These are phyloP conservation scores for Suillus discolor DNA, from an alignment of 768 basidiomycete genomes.

Conservation along the genomic window DNA sequence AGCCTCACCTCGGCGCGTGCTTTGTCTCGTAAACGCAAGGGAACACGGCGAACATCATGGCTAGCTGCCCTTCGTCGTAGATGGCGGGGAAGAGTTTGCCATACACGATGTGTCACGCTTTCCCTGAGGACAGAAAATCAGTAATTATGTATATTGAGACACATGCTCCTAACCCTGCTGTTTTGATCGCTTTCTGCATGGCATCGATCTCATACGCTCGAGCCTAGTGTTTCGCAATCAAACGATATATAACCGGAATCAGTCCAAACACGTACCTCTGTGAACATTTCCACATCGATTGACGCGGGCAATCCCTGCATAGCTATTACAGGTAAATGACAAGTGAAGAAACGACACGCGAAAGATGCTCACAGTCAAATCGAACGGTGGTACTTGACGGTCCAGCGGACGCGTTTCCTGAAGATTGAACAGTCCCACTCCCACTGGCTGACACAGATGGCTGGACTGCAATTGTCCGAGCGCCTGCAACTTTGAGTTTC, in stretches of 20 bases:
- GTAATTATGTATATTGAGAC: not conserved
- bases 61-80: constrained; percentile 91
- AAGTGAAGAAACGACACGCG: not conserved
- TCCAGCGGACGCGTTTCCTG: constrained; percentile 36
- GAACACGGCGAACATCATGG: constrained; percentile 91
- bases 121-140: constrained; percentile 42
- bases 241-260: not conserved
- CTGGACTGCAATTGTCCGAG: constrained; percentile 73
- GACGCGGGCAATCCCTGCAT: constrained; percentile 65
- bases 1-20: constrained; percentile 76
- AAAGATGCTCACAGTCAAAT: constrained; percentile 42
- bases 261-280: constrained; percentile 54
- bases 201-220: constrained; percentile 88
- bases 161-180: constrained; percentile 55
- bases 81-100: constrained; percentile 92
- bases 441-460: constrained; percentile 18
- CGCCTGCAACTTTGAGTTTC: constrained; percentile 63
- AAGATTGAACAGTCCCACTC: constrained; percentile 11
- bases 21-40: constrained; percentile 77
- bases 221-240: constrained; percentile 49
- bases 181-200: constrained; percentile 87
- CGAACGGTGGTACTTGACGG: constrained; percentile 41
- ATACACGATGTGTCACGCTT: constrained; percentile 77
- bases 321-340: constrained; percentile 36
- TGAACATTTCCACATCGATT: constrained; percentile 88